phyloP scores from a whole-genome alignment of 2,329 filamentous ascomycete genomes.

The Bipolaris zeicola region DNA sequence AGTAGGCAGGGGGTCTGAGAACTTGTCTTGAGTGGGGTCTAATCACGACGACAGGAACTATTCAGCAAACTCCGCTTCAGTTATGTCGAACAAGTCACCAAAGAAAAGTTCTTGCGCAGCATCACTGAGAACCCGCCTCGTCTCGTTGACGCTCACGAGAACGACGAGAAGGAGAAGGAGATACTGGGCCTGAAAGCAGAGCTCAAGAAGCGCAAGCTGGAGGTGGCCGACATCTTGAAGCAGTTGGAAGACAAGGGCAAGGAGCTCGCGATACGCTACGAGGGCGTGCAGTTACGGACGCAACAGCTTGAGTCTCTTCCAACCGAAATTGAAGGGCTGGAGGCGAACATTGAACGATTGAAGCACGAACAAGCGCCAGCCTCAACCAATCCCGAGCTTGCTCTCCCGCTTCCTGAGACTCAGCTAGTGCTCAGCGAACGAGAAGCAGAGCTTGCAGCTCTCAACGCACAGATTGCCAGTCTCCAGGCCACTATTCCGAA shows the following conservation, averaged over 20 bases:
- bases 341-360: slow-evolving; percentile 56
- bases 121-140: slow-evolving; percentile 90
- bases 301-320: slow-evolving; percentile 59
- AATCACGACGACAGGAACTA: slow-evolving; percentile 65
- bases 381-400: slow-evolving; percentile 49
- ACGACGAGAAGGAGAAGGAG: slow-evolving; percentile 61
- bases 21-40: slow-evolving; percentile 1
- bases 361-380: slow-evolving; percentile 45
- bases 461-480: slow-evolving; percentile 53
- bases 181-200: slow-evolving; percentile 72
- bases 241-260: slow-evolving; percentile 71
- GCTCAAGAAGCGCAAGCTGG: slow-evolving; percentile 78
- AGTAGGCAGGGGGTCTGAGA: slow-evolving; percentile 41
- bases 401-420: slow-evolving; percentile 53
- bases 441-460: slow-evolving; percentile 48
- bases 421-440: slow-evolving; percentile 47
- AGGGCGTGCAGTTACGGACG: slow-evolving; percentile 59
- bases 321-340: slow-evolving; percentile 57
- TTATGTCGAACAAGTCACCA: slow-evolving; percentile 97
- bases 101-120: slow-evolving; percentile 93
- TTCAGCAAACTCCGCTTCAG: slow-evolving; percentile 97
- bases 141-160: slow-evolving; percentile 82
- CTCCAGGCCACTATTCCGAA: slow-evolving; percentile 66
- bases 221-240: slow-evolving; percentile 74
- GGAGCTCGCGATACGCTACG: slow-evolving; percentile 64